Evolutionary conservation across 257 asterid species (phyloP).

Genomic region (Verbena officinalis): DNA sequence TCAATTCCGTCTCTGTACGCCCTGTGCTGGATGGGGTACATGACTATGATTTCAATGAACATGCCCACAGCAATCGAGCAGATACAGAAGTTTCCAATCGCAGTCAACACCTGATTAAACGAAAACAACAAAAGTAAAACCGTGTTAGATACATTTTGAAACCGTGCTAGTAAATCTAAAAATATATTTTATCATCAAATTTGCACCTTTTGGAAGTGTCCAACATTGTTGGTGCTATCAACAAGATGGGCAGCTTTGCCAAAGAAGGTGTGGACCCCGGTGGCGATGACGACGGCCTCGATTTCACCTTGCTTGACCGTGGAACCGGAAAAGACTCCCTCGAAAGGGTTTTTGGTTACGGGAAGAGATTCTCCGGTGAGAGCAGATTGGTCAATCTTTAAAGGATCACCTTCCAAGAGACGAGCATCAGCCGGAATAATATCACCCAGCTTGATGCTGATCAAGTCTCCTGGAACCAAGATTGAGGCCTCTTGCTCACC

Average conservation of each 20-base stretch:
- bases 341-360: constrained; percentile 52
- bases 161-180: no score
- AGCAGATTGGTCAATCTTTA: constrained; percentile 59
- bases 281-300: constrained; percentile 58
- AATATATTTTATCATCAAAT: no score
- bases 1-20: constrained; percentile 58
- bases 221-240: constrained; percentile 57
- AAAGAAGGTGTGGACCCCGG: constrained; percentile 58
- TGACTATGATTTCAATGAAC: constrained; percentile 50
- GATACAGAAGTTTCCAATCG: constrained; percentile 62
- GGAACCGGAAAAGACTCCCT: constrained; percentile 55
- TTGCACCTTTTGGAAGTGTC: constrained; percentile 59
- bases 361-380: constrained; percentile 64
- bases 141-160: no score
- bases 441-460: constrained; percentile 58
- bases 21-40: constrained; percentile 57
- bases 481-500: constrained; percentile 51
- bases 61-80: constrained; percentile 56
- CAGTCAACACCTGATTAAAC: constrained; percentile 46
- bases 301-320: constrained; percentile 65
- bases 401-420: constrained; percentile 60
- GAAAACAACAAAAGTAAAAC: not conserved
- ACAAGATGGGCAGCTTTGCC: constrained; percentile 70
- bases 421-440: constrained; percentile 64
- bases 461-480: constrained; percentile 59